Evolutionary conservation across 805 yeast species (phyloP).

Genomic region (Metschnikowia shivogae): DNA sequence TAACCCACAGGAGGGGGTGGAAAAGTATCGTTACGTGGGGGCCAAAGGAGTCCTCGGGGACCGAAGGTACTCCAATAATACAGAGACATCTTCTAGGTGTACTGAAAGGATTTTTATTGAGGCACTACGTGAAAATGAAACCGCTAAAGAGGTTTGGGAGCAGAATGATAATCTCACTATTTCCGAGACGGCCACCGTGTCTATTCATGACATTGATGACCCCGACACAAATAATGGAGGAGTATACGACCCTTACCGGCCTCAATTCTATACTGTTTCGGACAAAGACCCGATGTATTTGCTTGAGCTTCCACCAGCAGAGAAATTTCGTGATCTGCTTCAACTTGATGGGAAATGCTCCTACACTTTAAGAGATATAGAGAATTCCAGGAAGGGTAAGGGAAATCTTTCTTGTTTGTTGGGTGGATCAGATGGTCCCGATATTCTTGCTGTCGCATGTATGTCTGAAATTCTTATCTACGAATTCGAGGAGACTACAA

Average conservation of each 20-base stretch:
- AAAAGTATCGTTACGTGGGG: neutral
- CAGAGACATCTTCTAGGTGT: slow-evolving; percentile 1
- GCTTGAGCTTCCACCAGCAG: slow-evolving; percentile 30
- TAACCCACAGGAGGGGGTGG: neutral
- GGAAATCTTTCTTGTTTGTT: slow-evolving; percentile 35
- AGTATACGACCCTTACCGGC: neutral
- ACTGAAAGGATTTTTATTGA: slow-evolving; percentile 1
- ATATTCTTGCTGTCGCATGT: slow-evolving; percentile 28
- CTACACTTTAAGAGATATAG: slow-evolving; percentile 19
- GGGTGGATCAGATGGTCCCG: slow-evolving; percentile 12
- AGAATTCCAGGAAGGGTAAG: slow-evolving; percentile 34
- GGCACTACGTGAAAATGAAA: slow-evolving; percentile 1
- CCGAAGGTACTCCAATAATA: slow-evolving; percentile 4
- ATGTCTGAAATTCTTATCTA: slow-evolving; percentile 34
- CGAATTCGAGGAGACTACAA: slow-evolving; percentile 25
- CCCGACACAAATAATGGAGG: neutral
- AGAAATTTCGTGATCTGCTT: slow-evolving; percentile 33
- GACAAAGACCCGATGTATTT: slow-evolving; percentile 9
- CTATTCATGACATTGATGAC: neutral
- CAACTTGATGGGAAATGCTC: slow-evolving; percentile 23
- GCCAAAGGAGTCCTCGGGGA: neutral
- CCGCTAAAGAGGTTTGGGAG: slow-evolving; percentile 3
- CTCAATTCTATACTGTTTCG: neutral
- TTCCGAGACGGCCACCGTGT: neutral
- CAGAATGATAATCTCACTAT: slow-evolving; percentile 2